Conservation (phyloP, 352 stramenopile species). For the Globisporangium megalacanthum region DNA sequence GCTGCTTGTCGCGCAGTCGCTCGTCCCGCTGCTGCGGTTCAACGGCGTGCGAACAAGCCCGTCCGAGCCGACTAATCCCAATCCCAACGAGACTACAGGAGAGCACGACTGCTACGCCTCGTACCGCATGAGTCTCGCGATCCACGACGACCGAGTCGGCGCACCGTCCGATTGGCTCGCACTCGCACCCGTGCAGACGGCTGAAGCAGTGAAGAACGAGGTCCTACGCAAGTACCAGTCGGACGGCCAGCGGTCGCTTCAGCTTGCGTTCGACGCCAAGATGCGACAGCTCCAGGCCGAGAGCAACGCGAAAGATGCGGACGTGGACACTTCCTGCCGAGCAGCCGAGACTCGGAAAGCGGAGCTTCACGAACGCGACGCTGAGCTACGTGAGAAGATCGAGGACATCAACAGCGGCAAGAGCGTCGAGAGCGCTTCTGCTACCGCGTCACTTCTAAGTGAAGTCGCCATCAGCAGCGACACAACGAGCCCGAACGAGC, state of each 20-base stretch:
- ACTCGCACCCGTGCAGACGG: conserved; percentile 13
- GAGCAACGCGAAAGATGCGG: conserved; percentile 6
- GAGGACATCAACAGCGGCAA: conserved; percentile 62
- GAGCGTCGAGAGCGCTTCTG: background rate
- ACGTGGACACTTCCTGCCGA: conserved; percentile 15
- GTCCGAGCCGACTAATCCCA: background rate
- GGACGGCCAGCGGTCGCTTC: conserved; percentile 23
- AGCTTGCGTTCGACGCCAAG: conserved; percentile 20
- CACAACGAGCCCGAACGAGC: conserved; percentile 15
- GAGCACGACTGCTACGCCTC: conserved; percentile 5
- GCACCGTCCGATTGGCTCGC: conserved; percentile 17
- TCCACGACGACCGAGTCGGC: conserved; percentile 26
- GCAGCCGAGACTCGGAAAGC: conserved; percentile 16
- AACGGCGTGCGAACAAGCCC: conserved; percentile 10
- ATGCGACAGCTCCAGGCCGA: conserved; percentile 15
- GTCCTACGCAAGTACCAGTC: conserved; percentile 31
- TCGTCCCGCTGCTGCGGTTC: conserved; percentile 34
- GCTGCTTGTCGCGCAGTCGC: conserved; percentile 25
- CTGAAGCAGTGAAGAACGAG: conserved; percentile 16
- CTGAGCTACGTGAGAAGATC: conserved; percentile 33
- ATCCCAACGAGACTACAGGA: background rate
- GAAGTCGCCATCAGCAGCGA: conserved; percentile 6
- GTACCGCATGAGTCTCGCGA: conserved; percentile 32
- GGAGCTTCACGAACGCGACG: conserved; percentile 23
- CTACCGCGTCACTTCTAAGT: background rate